These are phyloP conservation scores for Neltuma alba DNA, from an alignment of 306 rosid genomes.

Conservation along the genomic window DNA sequence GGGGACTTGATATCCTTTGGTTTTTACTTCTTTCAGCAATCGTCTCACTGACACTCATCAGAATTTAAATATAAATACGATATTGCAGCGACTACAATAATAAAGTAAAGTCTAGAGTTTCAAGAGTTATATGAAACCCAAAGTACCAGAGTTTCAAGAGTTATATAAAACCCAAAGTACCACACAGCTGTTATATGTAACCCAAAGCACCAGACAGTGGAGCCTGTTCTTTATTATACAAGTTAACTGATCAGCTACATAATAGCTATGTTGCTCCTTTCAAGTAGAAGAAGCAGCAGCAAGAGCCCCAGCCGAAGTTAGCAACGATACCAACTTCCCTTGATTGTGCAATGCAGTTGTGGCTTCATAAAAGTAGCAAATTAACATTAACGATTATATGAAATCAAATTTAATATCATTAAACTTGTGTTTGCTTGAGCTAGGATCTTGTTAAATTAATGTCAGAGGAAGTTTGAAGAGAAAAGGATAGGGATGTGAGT, in stretches of 20 bases:
- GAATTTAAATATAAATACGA: constrained; percentile 9
- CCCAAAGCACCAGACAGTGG: not conserved
- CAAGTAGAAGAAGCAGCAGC: constrained; percentile 45
- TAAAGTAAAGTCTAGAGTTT: not conserved
- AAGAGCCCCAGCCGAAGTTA: constrained; percentile 68
- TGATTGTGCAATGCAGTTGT: constrained; percentile 56
- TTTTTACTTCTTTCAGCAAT: constrained; percentile 1
- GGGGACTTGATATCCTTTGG: not conserved
- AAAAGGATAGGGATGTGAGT: not conserved
- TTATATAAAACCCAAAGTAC: not conserved
- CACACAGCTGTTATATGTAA: not conserved
- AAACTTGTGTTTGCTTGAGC: not conserved
- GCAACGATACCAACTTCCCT: constrained; percentile 73
- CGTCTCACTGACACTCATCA: not conserved
- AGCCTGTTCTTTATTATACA: constrained; percentile 24
- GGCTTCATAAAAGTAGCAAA: constrained; percentile 48
- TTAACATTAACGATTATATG: not conserved
- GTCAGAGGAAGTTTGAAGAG: not conserved
- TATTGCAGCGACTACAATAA: not conserved
- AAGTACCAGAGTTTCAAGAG: constrained; percentile 12
- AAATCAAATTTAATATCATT: constrained; percentile 23
- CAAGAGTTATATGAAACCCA: not conserved
- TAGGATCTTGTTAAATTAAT: not conserved
- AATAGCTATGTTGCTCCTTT: constrained; percentile 12
- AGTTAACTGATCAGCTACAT: constrained; percentile 12